Percentiles rank a stretch among this genome's conserved stretches.
Conservation (phyloP, 306 rosid genomes). For the Erythrophleum fordii region DNA sequence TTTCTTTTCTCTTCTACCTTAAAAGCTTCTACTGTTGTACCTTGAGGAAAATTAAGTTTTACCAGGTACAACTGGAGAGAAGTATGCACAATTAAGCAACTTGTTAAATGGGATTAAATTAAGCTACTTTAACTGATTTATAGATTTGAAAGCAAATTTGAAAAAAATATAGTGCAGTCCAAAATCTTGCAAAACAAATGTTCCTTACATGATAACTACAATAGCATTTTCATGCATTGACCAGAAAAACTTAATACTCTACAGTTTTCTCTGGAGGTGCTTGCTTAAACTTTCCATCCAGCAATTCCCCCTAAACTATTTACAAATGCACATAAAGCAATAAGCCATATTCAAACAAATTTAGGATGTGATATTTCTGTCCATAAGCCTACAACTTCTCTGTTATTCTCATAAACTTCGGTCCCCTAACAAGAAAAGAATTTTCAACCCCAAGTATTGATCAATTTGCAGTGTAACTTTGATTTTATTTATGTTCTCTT, state of each 20-base stretch:
- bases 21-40: slow-evolving; percentile 50
- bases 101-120: slow-evolving; percentile 31
- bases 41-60: slow-evolving; percentile 65
- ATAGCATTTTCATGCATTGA: slow-evolving; percentile 19
- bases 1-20: slow-evolving; percentile 48
- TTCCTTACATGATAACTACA: slow-evolving; percentile 20
- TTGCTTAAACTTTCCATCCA: slow-evolving; percentile 10
- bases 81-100: slow-evolving; percentile 28
- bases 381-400: slow-evolving; percentile 16
- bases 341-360: slow-evolving; percentile 24
- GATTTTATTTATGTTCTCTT: slow-evolving; percentile 11
- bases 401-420: slow-evolving; percentile 11
- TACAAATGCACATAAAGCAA: slow-evolving; percentile 10
- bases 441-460: background rate
- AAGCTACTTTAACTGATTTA: slow-evolving; percentile 27
- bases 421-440: background rate
- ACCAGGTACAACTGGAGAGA: slow-evolving; percentile 64
- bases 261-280: slow-evolving; percentile 30
- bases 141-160: slow-evolving; percentile 23
- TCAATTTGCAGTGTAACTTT: slow-evolving; percentile 22
- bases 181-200: slow-evolving; percentile 28
- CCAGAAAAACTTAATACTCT: slow-evolving; percentile 21
- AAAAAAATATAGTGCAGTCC: slow-evolving; percentile 13
- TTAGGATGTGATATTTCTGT: slow-evolving; percentile 15
- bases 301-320: slow-evolving; percentile 24